These are phyloP conservation scores for Aureobasidium namibiae DNA, from an alignment of 2,329 filamentous ascomycete genomes.

Conservation along the genomic window DNA sequence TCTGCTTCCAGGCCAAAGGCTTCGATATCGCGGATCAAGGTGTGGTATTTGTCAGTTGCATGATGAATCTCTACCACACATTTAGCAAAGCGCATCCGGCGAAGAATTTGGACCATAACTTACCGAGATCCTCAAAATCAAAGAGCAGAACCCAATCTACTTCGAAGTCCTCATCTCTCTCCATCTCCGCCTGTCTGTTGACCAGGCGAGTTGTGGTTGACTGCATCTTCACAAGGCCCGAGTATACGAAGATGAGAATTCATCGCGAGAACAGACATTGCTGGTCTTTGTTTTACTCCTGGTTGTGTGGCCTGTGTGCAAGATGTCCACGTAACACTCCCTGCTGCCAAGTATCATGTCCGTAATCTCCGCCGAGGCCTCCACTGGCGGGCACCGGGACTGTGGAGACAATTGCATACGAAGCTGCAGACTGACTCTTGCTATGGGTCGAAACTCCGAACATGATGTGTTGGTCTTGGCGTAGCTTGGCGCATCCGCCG, in stretches of 20 bases:
- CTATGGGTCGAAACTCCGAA: not conserved
- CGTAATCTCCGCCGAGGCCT: not conserved
- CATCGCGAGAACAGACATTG: not conserved
- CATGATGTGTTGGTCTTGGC: not conserved
- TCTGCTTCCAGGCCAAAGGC: not conserved
- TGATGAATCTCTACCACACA: not conserved
- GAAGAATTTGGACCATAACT: not conserved
- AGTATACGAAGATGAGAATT: no score
- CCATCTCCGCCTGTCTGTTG: not conserved
- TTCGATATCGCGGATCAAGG: not conserved
- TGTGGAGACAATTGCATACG: not conserved
- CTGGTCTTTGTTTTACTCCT: not conserved
- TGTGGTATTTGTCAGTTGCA: not conserved
- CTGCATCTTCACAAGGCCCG: not conserved
- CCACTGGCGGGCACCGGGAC: not conserved
- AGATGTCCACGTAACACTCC: not conserved
- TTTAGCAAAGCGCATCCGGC: not conserved
- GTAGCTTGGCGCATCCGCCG: not conserved
- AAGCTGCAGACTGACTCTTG: not conserved
- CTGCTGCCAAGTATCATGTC: not conserved
- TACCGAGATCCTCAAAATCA: not conserved
- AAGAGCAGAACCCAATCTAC: not conserved
- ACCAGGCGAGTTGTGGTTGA: not conserved
- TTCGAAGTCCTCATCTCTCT: slow-evolving; percentile 3
- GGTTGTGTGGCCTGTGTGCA: not conserved